These are phyloP conservation scores for Dillenia turbinata DNA, from an alignment of 164 flowering plant species.

Conservation along the genomic window DNA sequence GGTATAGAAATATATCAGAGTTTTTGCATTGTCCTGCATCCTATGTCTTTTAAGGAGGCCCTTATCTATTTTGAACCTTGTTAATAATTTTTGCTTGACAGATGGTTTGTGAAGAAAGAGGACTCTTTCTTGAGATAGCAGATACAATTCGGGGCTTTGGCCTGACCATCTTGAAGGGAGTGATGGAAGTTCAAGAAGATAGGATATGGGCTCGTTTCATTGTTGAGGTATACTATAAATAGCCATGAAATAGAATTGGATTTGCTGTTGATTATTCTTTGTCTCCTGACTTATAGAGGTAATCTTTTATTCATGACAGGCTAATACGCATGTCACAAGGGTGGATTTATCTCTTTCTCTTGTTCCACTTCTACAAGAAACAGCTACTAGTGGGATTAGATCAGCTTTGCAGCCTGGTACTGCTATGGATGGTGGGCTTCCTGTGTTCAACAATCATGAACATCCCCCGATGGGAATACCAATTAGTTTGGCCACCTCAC, in stretches of 20 bases:
- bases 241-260: not conserved
- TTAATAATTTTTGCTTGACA: constrained; percentile 17
- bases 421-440: constrained; percentile 15
- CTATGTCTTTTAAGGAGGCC: not conserved
- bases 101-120: constrained; percentile 88
- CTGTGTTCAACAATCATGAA: constrained; percentile 31
- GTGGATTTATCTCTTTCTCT: constrained; percentile 70
- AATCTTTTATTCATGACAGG: constrained; percentile 36
- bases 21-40: not conserved
- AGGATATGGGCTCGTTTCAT: constrained; percentile 81
- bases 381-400: constrained; percentile 19
- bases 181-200: constrained; percentile 57
- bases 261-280: too few relatives aligned
- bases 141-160: constrained; percentile 73
- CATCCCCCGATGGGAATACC: constrained; percentile 40
- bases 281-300: not conserved
- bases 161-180: constrained; percentile 75
- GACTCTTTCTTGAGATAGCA: constrained; percentile 84
- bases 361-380: constrained; percentile 57
- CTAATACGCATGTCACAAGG: constrained; percentile 52
- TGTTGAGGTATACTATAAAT: constrained; percentile 55
- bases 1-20: constrained; percentile 30
- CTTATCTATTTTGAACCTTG: not conserved
- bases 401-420: constrained; percentile 23
- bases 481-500: constrained; percentile 24